Conservation (phyloP, 2,329 filamentous ascomycete species). For the Stenocarpella maydis region DNA sequence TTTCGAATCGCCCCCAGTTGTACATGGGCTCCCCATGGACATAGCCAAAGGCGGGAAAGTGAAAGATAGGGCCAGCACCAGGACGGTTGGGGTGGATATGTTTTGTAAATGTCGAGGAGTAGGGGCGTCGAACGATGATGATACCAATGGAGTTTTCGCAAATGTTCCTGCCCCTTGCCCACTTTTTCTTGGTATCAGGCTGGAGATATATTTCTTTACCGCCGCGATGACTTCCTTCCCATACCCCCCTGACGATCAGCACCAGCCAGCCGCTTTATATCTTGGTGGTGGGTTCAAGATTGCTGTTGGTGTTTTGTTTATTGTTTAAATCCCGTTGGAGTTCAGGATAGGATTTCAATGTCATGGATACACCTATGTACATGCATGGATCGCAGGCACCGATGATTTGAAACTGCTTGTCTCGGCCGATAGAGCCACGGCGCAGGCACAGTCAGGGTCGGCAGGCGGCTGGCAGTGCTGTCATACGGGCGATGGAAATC, state of each 20-base stretch:
- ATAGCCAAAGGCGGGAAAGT: not conserved
- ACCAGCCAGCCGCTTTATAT: constrained; percentile 11
- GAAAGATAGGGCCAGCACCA: not conserved
- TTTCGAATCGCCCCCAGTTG: not conserved
- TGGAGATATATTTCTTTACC: not conserved
- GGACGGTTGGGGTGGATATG: not conserved
- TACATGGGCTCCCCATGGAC: not conserved
- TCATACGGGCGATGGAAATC: not conserved
- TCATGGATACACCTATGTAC: not conserved
- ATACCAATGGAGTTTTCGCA: constrained; percentile 27
- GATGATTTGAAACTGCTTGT: not conserved
- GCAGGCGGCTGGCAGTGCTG: not conserved
- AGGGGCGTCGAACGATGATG: constrained; percentile 32
- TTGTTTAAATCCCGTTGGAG: not conserved
- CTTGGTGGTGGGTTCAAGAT: constrained; percentile 10
- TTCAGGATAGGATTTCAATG: constrained; percentile 26
- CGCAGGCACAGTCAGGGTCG: no score
- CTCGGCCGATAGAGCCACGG: not conserved
- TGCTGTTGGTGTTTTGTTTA: not conserved
- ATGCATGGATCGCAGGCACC: not conserved
- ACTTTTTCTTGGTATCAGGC: not conserved
- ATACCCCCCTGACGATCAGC: not conserved
- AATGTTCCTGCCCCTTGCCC: not conserved
- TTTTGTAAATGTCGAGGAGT: constrained; percentile 26
- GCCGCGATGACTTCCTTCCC: constrained; percentile 39